Conservation (phyloP, 169 alveolate genomes). For the Plasmodium blacklocki region DNA sequence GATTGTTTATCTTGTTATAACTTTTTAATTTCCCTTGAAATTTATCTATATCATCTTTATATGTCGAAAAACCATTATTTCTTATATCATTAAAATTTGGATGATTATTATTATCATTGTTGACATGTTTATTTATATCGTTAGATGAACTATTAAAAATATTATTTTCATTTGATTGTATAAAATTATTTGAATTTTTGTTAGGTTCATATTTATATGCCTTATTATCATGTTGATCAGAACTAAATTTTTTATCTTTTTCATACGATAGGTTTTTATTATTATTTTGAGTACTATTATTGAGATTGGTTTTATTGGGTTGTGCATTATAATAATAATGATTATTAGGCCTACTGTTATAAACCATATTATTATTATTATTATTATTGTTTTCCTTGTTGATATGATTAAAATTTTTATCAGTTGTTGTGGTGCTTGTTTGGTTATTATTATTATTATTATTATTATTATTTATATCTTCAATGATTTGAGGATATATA, state of each 20-base stretch:
- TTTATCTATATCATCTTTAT: conserved; percentile 55
- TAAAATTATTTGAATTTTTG: no score
- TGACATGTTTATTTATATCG: background rate
- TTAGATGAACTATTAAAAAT: no score
- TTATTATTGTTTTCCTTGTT: background rate
- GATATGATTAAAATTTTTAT: background rate
- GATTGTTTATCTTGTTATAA: conserved; percentile 20
- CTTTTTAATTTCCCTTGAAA: conserved; percentile 52
- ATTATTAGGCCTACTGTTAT: no score
- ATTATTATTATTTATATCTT: conserved; percentile 4
- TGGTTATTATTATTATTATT: conserved; percentile 4
- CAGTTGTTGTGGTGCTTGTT: background rate
- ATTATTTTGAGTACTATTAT: no score
- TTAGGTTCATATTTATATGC: no score
- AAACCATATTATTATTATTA: background rate
- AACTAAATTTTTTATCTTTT: no score
- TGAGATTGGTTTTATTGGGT: no score
- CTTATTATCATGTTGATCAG: no score
- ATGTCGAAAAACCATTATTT: conserved; percentile 3
- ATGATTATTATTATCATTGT: background rate
- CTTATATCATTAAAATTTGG: background rate
- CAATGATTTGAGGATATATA: conserved; percentile 78
- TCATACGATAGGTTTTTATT: no score
- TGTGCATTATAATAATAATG: background rate
- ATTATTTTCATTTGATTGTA: background rate